Conservation (phyloP, 192 early-diverging fungal species). For the Geosiphon pyriformis region DNA sequence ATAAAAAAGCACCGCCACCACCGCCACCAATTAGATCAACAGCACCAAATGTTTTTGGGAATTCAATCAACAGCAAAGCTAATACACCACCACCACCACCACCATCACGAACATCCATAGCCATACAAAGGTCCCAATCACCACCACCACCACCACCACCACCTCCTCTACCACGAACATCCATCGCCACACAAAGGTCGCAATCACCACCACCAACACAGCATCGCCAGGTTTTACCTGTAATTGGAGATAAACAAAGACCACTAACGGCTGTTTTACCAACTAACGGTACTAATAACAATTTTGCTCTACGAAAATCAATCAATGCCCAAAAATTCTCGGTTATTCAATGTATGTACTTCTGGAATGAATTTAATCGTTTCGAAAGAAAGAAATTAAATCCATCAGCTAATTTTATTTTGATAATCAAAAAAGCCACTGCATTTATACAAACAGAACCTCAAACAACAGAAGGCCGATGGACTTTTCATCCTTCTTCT, state of each 20-base stretch:
- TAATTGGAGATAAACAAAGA: conserved; percentile 25
- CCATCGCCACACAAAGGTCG: neutral
- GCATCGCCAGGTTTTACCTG: conserved; percentile 22
- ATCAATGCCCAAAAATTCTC: neutral
- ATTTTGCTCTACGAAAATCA: neutral
- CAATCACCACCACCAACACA: conserved; percentile 11
- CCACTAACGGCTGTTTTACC: conserved; percentile 17
- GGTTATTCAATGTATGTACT: neutral
- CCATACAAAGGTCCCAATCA: conserved; percentile 21
- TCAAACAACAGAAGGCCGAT: conserved; percentile 39
- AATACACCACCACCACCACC: conserved; percentile 27
- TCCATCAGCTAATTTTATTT: no score
- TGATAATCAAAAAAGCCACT: neutral
- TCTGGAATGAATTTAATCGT: neutral
- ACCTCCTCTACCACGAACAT: conserved; percentile 17
- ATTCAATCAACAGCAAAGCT: no score
- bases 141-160: conserved; percentile 29
- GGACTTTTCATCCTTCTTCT: conserved; percentile 32
- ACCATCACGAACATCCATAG: conserved; percentile 20
- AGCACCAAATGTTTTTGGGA: no score
- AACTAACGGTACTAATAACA: conserved; percentile 12
- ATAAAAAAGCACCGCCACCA: neutral
- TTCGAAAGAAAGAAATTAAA: no score
- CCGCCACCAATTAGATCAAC: conserved; percentile 18
- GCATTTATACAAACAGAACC: conserved; percentile 29